Percentiles rank a stretch among this genome's conserved stretches.
Evolutionary conservation across 2,329 filamentous ascomycete genomes (phyloP).

Genomic region (Pestalotiopsis sp.): DNA sequence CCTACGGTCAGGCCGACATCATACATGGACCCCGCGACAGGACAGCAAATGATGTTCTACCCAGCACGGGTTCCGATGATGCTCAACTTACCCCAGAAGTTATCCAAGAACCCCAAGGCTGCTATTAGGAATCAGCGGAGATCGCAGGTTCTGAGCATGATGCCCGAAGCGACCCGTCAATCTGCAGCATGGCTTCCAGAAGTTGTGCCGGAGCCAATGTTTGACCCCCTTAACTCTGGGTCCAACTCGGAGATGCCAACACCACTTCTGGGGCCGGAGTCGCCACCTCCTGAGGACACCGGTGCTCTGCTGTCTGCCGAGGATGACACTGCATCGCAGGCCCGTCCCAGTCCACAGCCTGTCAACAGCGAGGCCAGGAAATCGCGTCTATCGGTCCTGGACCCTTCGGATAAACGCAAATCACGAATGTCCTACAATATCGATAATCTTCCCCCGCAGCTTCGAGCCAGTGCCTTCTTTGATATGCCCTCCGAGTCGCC

Average conservation of each 20-base stretch:
- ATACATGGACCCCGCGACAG: conserved; percentile 65
- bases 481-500: conserved; percentile 62
- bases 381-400: conserved; percentile 34
- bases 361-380: conserved; percentile 27
- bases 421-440: conserved; percentile 38
- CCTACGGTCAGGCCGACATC: conserved; percentile 49
- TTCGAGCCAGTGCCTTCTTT: conserved; percentile 91
- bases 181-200: conserved; percentile 33
- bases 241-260: conserved; percentile 16
- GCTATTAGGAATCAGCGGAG: conserved; percentile 68
- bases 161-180: conserved; percentile 47
- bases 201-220: conserved; percentile 24
- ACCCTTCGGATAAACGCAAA: conserved; percentile 35
- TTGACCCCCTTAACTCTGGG: conserved; percentile 33
- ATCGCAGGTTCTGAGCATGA: conserved; percentile 70
- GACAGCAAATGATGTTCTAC: conserved; percentile 88
- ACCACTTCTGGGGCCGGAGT: conserved; percentile 10
- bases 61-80: conserved; percentile 92
- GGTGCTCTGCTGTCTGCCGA: conserved; percentile 10
- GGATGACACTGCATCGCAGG: conserved; percentile 14
- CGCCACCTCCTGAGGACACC: not conserved
- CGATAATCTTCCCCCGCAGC: conserved; percentile 72
- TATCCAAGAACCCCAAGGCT: conserved; percentile 73
- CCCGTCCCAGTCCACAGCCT: conserved; percentile 10
- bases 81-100: conserved; percentile 86